Base-by-base conservation (phyloP, 148 eudicot genomes). In the Nepenthes mirabilis region DNA sequence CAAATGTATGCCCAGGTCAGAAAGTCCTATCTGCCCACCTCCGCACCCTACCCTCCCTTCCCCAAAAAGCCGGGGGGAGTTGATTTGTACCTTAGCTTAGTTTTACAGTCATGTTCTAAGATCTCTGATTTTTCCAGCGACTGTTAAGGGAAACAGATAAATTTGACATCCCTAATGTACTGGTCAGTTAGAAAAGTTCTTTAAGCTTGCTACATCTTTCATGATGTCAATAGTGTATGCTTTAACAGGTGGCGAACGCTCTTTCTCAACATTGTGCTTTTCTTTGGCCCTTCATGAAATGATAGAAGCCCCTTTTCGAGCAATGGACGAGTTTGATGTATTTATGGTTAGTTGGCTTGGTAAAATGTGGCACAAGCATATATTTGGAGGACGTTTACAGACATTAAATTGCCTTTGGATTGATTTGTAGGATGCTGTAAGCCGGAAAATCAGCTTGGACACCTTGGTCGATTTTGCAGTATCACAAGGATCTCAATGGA, bases 261-360 rank as follows among this genome's bases (percentile, higher is more conserved):
- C 96, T 37, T 88, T 83, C 76, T 88, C 96, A 43, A 91, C 98
- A 36, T 83, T 91, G 66, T 91, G 98, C 77, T 93, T 93, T 79
- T 86, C 98, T 40, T 78, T 93, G 60, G 91, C 98, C 51, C 91
- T 93, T 58, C 98, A 93, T 74, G 91, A 86, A 71, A 93, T 93
- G 98, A 88, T 93, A 35, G 98, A 93, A 79, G 84, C 98, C 60
- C 91, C 98, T 47, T 93, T 93, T 58, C 96, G 98, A 65, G 98
- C 96, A 40, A 93, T 93, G 98, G 96, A 93, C 68, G 95, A 93
- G 68, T 93, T 88, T 80, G 96, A 93, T 78, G 96, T 93, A 33
- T 93, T 88, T 69, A 91, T 91, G 98, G 98, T 91, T 68, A 51
- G 75, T 70, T 62, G 12, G 1, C 10, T 36, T 43, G 57, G 13